Conservation (phyloP, 2,329 filamentous ascomycete species). For the Cryphonectria japonica region DNA sequence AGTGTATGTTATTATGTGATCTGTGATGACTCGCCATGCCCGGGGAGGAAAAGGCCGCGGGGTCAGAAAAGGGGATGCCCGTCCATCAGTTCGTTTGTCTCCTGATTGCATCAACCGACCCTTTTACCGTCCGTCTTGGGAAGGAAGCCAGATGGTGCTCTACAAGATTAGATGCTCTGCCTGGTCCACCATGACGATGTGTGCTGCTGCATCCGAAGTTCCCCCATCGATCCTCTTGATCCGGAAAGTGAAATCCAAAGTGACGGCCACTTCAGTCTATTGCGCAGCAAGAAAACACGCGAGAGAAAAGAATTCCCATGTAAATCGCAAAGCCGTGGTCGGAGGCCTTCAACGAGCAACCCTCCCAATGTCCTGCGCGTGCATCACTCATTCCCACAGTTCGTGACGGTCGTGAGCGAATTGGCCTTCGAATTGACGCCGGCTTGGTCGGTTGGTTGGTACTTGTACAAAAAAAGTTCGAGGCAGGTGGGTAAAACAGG, state of each 20-base stretch:
- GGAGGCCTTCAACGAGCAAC: constrained; percentile 16
- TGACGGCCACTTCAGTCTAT: constrained; percentile 29
- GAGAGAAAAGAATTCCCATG: constrained; percentile 12
- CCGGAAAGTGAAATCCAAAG: constrained; percentile 21
- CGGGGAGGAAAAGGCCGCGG: background rate
- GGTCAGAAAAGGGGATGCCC: background rate
- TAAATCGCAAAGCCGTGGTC: constrained; percentile 22
- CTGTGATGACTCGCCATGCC: constrained; percentile 23
- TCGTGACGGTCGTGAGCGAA: constrained; percentile 29
- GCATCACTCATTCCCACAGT: constrained; percentile 28
- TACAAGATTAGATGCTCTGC: constrained; percentile 17
- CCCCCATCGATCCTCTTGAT: background rate
- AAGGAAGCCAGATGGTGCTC: constrained; percentile 16
- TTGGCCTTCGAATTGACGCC: constrained; percentile 20
- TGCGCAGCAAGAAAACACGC: constrained; percentile 27
- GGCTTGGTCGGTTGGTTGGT: constrained; percentile 18
- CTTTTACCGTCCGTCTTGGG: background rate
- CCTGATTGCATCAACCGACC: constrained; percentile 14
- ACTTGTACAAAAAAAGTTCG: constrained; percentile 30
- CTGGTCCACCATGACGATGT: constrained; percentile 25
- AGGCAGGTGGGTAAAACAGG: constrained; percentile 13
- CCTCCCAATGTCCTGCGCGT: constrained; percentile 24
- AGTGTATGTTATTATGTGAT: constrained; percentile 29
- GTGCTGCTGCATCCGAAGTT: constrained; percentile 21
- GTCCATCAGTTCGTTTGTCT: constrained; percentile 1